Evolutionary conservation across 768 basidiomycete species (phyloP), one percentile per base, ranked within the genome.

Genomic region (Thelephora aurantiotincta): DNA sequence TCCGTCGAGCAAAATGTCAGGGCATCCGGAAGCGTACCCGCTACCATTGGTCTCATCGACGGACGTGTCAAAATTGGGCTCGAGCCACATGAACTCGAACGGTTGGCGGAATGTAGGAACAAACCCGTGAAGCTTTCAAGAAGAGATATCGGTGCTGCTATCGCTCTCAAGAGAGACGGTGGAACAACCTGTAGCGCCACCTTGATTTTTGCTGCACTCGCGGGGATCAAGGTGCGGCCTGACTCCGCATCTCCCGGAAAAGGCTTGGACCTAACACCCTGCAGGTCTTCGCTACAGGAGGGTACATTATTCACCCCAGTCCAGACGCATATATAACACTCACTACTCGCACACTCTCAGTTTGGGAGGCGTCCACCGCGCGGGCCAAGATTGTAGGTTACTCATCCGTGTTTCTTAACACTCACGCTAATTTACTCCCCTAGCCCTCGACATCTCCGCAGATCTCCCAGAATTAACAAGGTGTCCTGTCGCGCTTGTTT

Each of bases 401-500:
- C 26, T 9, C 26, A 30, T 30, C 26, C 26, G 26, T 33, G 19
- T 47, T 20, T 23, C 1, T 14, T 16, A 13, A 41, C 22, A 26
- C 44, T 22, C 19, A 14, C 43, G 43, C 18, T 36, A 5, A 37
- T 16, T 12, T 2, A 14, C 12, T 45, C 23, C 11, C n/a, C 30
- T 54, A 96, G 90, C 88, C 14, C 78, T 98, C 78, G 94, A 99
- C 57, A 69, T 99, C 23, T 97, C 94, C 13, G 91, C 94, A 13
- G 94, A 99, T 60, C 69, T 99, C 13, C 80, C 82, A 7, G 91
- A 97, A 60, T 74, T 99, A 33, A 71, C 85, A 18, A 74, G 88
- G 16, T 94, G 89, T 55, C 85, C 92, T 18, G 87, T 98, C 41
- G 91, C 84, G 2, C 72, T 99, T 33, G 79, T 98, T 9, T 94